Evolutionary conservation across 2,329 filamentous ascomycete genomes (phyloP), one percentile per base, ranked within the genome.

Genomic region (Phialophora tarda): DNA sequence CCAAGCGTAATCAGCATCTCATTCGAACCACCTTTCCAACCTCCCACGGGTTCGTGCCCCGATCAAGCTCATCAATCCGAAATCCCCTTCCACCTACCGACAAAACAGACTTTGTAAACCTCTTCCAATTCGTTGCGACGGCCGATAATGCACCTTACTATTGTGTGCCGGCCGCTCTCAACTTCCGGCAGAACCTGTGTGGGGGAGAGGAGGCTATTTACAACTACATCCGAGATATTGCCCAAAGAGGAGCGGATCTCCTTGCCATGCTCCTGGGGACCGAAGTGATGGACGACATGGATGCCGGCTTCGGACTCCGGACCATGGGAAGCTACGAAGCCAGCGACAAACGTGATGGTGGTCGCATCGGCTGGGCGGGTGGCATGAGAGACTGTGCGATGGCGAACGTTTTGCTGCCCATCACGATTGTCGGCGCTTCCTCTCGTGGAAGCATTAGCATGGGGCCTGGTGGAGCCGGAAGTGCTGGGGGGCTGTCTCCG

Each of bases 91-190:
- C 65, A 59, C 30, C 55, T 50, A 64, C 69, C 5, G 56, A 72
- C 3, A 89, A 89, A 72, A 84, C 84, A 8, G 74, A 77, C 0
- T 97, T 91, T 69, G 84, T 92, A 17, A 79, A 76, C 12, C 87
- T 88, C 51, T 97, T 97, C 74, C 86, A 92, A 73, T 94, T 89
- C 69, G 84, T 90, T 2, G 92, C 90, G 11, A 96, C 93, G 0
- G 77, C 88, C 4, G 93, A 97, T 73, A 88, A 86, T 67, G 82
- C 86, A 4, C 86, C 91, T 0, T 94, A 89, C 70, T 80, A 92
- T 0, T 92, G 89, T 73, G 83, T 95, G 17, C 86, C 88, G 8
- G 87, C 90, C 8, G 88, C 90, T 0, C 81, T 97, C 26, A 79
- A 84, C 55, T 97, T 91, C 85, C 86, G 93, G 1, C 75, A 83